Base-by-base conservation (phyloP, 1,284 basidiomycete genomes). In the Cutaneotrichosporon arboriforme region DNA sequence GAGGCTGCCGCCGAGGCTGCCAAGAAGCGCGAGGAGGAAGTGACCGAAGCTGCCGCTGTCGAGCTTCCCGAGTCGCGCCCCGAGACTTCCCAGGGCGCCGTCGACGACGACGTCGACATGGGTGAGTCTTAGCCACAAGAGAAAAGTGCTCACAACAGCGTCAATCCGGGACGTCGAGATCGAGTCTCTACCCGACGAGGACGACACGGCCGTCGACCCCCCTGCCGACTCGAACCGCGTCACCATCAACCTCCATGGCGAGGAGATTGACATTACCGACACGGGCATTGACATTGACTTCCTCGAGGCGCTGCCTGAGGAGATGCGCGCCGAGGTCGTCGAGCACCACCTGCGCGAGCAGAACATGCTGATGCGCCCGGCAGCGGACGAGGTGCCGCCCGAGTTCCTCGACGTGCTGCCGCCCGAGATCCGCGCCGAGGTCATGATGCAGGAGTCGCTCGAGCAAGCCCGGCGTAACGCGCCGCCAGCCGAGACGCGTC, bases 261-360 rank as follows among this genome's bases (percentile, higher is more conserved):
- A 84, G 58, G 81, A 85, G n/a, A 89, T 98, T 26, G 96, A 99
- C 70, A 98, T 99, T 68, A 98, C 96, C 9, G 92, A 97, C 66
- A 94, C 92, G 14, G 96, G 96, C 8, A 97, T 99, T 67, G 96
- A 98, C 70, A 91, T 93, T 1, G 93, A 90, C 9, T 98, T 99
- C 82, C 78, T 99, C 50, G 92, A 97, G 75, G 96, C 96, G 17
- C 77, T 99, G 22, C 96, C 96, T 0, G 96, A 98, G 69, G 94
- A 98, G 62, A 96, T 99, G 87, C 84, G 96, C 44, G 94, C 97
- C 69, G 96, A 99, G 72, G 92, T 98, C 23, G 81, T 99, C 49
- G 94, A 94, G 68, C 96, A 98, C 72, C 93, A 98, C 69, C 84
- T 97, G 64, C 86, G 92, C 13, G 94, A 97, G 67, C 57, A 69